Conservation (phyloP, 352 stramenopile genomes). For the Globisporangium spiculum region DNA sequence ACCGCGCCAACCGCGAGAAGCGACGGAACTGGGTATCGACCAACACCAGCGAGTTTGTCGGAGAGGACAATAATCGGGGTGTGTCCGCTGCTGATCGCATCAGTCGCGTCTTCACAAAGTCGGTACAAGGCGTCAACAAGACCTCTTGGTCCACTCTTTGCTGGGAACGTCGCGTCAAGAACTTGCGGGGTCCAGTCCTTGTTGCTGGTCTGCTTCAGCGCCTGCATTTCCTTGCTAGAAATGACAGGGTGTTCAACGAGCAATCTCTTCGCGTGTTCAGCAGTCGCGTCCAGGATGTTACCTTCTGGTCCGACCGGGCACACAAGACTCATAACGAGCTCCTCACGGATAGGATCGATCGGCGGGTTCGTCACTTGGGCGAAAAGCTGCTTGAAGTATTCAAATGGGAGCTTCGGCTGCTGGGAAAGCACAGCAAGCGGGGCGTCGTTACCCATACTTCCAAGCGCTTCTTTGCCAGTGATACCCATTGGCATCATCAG, state of each 20-base stretch:
- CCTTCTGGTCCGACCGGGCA: conserved; percentile 95
- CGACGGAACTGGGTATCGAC: conserved; percentile 92
- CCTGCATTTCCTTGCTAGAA: conserved; percentile 91
- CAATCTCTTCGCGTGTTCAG: conserved; percentile 74
- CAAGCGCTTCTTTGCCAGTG: conserved; percentile 91
- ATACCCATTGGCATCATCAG: conserved; percentile 95
- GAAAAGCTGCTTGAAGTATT: conserved; percentile 98
- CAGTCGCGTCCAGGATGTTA: conserved; percentile 89
- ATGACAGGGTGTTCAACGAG: conserved; percentile 95
- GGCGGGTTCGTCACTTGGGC: conserved; percentile 96
- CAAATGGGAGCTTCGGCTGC: conserved; percentile 92
- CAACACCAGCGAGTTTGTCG: conserved; percentile 86
- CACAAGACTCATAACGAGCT: conserved; percentile 96
- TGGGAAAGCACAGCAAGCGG: conserved; percentile 92
- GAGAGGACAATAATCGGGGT: conserved; percentile 89
- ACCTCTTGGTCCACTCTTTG: conserved; percentile 51
- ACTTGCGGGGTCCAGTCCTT: conserved; percentile 54
- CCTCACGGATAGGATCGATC: conserved; percentile 97
- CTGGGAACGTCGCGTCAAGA: conserved; percentile 65
- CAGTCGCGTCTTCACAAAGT: conserved; percentile 92
- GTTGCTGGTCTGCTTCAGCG: conserved; percentile 81
- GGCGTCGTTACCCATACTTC: conserved; percentile 96
- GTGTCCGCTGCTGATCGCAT: conserved; percentile 84
- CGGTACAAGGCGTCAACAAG: conserved; percentile 86
- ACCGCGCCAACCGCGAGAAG: conserved; percentile 94